Base-by-base conservation (phyloP, 768 basidiomycete species). In the Naganishia randhawae region DNA sequence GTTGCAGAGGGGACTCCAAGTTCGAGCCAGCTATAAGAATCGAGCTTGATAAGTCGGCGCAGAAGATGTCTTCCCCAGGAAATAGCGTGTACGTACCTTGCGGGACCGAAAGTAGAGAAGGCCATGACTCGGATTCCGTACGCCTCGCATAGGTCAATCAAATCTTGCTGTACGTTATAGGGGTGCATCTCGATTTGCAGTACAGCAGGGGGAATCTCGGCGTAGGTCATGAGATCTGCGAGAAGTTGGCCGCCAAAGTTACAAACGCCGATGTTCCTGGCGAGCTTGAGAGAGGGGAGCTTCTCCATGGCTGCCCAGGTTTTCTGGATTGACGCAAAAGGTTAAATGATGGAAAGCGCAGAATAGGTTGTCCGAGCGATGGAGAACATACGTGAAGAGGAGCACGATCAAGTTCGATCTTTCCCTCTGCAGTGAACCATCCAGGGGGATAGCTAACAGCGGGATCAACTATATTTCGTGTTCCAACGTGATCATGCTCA, bases 241-340 rank as follows among this genome's bases (percentile, higher is more conserved):
- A 93, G 82, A 63, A 91, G 78, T 13, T 85, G 83, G 10, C 89
- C 89, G 72, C 85, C 84, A 81, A 85, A 87, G 82, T 92, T 92
- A 75, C 89, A 91, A 71, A 91, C 75, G 66, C 90, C 92, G 72
- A 94, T 90, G 75, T 91, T 89, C 82, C 85, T 90, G 11, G 82
- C 85, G 45, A 87, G 77, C 9, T 87, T 87, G 50, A 84, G 83
- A 71, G 90, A 88, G 53, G 88, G 87, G 25, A 93, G 84, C 69
- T 84, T 82, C 80, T 95, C 92, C 86, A 95, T 85, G 17, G 85
- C 89, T 48, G 79, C 76, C 90, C 91, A 94, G 19, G 92, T 94
- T 82, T 90, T 88, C 73, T 87, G 86, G 77, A 90, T 84, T 42
- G 50, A 51, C 51, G 6, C 63, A 48, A 61, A 67, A 41, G 42